A percentile compares a stretch with the other conserved stretches of the same genome.
Conservation (phyloP, 768 basidiomycete genomes). For the Boletus vinaceobasis region DNA sequence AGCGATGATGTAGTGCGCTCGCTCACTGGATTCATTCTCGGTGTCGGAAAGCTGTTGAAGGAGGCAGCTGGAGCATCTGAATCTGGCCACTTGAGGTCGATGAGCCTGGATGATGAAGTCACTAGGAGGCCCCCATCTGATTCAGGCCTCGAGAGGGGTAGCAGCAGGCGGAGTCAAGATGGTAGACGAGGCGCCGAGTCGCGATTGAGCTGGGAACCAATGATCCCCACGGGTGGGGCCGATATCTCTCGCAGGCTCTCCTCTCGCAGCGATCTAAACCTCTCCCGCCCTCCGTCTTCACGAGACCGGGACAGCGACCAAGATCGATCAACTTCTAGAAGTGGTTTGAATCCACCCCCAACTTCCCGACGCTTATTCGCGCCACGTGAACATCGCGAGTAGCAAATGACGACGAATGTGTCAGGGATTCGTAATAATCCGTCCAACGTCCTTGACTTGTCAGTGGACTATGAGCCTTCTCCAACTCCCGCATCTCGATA, state of each 20-base stretch:
- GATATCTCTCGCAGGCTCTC: conserved; percentile 28
- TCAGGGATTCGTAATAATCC: conserved; percentile 18
- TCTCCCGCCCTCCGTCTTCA: conserved; percentile 25
- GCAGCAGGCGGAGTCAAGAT: conserved; percentile 51
- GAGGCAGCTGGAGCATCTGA: conserved; percentile 42
- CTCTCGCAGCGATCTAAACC: conserved; percentile 21
- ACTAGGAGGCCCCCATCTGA: conserved; percentile 35
- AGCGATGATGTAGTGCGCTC: conserved; percentile 79
- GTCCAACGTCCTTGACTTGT: conserved; percentile 28
- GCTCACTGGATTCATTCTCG: conserved; percentile 73
- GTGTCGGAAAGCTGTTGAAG: conserved; percentile 64
- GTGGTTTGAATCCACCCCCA: conserved; percentile 22
- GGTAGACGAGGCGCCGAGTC: conserved; percentile 53
- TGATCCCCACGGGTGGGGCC: conserved; percentile 16
- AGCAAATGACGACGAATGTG: conserved; percentile 22
- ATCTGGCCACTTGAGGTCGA: conserved; percentile 43
- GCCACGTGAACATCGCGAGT: conserved; percentile 54
- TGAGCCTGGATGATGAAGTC: conserved; percentile 54
- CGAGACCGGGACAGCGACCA: conserved; percentile 29
- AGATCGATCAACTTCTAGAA: conserved; percentile 25
- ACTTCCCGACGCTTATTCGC: conserved; percentile 52
- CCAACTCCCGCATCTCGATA: conserved; percentile 43
- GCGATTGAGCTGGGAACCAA: conserved; percentile 44
- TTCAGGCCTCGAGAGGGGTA: conserved; percentile 32
- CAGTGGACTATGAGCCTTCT: conserved; percentile 42